Evolutionary conservation across 2,329 filamentous ascomycete species (phyloP).

Genomic region (Colletotrichum navitas): DNA sequence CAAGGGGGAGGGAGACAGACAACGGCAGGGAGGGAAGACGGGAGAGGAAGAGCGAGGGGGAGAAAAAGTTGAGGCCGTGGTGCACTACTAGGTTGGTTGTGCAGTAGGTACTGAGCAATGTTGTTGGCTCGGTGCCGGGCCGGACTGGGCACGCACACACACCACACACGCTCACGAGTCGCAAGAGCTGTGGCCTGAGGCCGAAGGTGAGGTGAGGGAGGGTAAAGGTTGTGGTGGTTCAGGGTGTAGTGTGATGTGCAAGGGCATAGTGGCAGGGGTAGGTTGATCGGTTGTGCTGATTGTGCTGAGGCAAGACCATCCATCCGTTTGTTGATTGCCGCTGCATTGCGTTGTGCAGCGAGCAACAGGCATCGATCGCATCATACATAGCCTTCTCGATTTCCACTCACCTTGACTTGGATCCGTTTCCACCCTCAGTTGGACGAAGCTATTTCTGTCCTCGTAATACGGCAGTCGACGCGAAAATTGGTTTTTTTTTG

Average conservation of each 20-base stretch:
- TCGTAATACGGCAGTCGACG: constrained; percentile 1
- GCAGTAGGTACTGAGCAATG: background rate
- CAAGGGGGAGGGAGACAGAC: background rate
- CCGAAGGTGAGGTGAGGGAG: constrained; percentile 11
- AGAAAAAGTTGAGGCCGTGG: background rate
- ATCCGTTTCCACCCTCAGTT: background rate
- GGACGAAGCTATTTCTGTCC: background rate
- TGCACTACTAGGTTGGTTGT: background rate
- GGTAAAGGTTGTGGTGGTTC: background rate
- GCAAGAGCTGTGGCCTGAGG: constrained; percentile 21
- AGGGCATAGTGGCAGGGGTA: constrained; percentile 7
- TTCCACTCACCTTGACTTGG: constrained; percentile 1
- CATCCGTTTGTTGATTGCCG: constrained; percentile 8
- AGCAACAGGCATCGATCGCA: constrained; percentile 2
- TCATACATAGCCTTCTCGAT: constrained; percentile 12
- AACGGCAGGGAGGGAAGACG: background rate
- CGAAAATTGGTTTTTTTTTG: background rate
- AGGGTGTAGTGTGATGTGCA: constrained; percentile 16
- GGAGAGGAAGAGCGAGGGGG: background rate
- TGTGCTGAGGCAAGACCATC: constrained; percentile 26
- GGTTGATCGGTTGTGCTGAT: constrained; percentile 13
- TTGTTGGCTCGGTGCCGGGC: constrained; percentile 38
- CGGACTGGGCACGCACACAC: constrained; percentile 17
- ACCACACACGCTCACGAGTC: constrained; percentile 8
- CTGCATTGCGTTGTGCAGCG: constrained; percentile 11